A percentile compares a stretch with the other conserved stretches of the same genome.
phyloP scores from a whole-genome alignment of 1,284 basidiomycete species.

The Somion occarium region DNA sequence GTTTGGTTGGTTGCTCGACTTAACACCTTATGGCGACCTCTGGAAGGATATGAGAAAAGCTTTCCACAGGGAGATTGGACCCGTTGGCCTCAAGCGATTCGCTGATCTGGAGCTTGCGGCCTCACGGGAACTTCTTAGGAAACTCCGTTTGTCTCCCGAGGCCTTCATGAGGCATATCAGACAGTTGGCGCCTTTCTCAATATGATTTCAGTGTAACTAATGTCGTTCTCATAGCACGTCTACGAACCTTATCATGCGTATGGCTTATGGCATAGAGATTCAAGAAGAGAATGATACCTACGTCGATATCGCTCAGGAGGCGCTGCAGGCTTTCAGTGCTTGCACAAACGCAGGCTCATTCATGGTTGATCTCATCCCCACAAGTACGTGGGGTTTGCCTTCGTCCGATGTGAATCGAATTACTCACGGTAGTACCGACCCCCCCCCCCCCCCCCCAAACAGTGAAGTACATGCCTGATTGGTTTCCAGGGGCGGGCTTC shows the following conservation, averaged over 20 bases:
- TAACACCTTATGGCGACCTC: neutral
- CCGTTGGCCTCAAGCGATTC: neutral
- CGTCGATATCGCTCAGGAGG: neutral
- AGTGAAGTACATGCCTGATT: neutral
- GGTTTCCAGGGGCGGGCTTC: neutral
- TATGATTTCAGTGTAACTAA: neutral
- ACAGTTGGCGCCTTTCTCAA: neutral
- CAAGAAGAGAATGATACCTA: constrained; percentile 11
- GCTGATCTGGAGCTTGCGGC: neutral
- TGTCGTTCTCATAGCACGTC: constrained; percentile 7
- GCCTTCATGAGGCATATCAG: neutral
- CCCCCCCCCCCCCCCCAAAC: too few species aligned
- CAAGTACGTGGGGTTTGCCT: constrained; percentile 3
- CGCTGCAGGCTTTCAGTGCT: neutral
- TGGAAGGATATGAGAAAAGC: neutral
- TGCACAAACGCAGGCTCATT: neutral
- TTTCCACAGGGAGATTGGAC: neutral
- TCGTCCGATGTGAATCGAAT: too few species aligned
- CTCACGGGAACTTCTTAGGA: neutral
- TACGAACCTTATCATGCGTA: constrained; percentile 8
- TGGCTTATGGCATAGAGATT: constrained; percentile 13
- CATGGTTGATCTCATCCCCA: constrained; percentile 3
- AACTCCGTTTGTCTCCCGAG: neutral
- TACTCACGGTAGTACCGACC: too few species aligned
- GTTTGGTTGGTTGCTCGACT: neutral